phyloP scores from a whole-genome alignment of 768 basidiomycete genomes.

The Boletus insuetus region DNA sequence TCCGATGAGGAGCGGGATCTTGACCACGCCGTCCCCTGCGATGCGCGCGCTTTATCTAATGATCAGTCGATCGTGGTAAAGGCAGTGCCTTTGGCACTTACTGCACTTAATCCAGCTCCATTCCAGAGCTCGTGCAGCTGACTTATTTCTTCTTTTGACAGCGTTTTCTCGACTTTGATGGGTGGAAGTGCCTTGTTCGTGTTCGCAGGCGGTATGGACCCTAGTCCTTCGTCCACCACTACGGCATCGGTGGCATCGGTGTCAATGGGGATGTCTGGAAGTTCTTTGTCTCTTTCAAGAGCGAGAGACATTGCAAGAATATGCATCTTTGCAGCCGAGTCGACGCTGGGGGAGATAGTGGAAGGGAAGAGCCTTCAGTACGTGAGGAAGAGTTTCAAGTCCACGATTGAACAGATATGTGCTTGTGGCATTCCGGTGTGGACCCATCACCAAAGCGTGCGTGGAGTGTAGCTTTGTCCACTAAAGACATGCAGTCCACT shows the following conservation, averaged over 20 bases:
- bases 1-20: not conserved
- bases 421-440: conserved; percentile 4
- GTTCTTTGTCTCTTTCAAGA: conserved; percentile 15
- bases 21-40: conserved; percentile 17
- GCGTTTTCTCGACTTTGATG: conserved; percentile 15
- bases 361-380: not conserved
- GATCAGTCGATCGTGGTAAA: not conserved
- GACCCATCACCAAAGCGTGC: conserved; percentile 9
- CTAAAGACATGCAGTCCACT: too few species aligned
- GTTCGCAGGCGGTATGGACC: not conserved
- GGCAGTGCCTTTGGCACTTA: not conserved
- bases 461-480: not conserved
- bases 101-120: conserved; percentile 23
- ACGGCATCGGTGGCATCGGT: not conserved
- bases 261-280: conserved; percentile 21
- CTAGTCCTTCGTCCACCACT: not conserved
- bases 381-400: conserved; percentile 1
- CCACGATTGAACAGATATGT: not conserved
- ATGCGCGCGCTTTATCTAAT: conserved; percentile 20
- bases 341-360: not conserved
- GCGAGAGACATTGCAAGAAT: conserved; percentile 6
- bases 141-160: conserved; percentile 19
- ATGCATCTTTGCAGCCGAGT: too few species aligned
- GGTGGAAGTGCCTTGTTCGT: conserved; percentile 13
- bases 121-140: conserved; percentile 26